These are phyloP conservation scores for Picea abies DNA, from an alignment of 83 land plant genomes.

Conservation along the genomic window DNA sequence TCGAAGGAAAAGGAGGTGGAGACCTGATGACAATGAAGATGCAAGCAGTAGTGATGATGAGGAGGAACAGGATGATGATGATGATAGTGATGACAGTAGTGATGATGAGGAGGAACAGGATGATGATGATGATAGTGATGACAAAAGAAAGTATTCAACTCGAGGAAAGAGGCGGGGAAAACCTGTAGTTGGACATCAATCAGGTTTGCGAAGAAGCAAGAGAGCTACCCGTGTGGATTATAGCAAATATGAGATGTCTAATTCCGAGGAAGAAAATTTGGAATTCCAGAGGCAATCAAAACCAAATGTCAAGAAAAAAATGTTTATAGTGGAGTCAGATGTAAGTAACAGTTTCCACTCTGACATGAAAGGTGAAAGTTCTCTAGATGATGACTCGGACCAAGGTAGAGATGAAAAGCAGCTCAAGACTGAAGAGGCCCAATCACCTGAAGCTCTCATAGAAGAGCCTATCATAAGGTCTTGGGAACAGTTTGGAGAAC, in stretches of 20 bases:
- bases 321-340: constrained; percentile 3
- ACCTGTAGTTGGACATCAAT: not conserved
- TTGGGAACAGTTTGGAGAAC: constrained; percentile 19
- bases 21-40: not conserved
- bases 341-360: not conserved
- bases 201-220: constrained; percentile 18
- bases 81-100: not conserved
- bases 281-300: not conserved
- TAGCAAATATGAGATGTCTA: constrained; percentile 15
- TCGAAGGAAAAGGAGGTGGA: constrained; percentile 8
- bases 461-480: constrained; percentile 17
- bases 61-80: not conserved
- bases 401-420: constrained; percentile 16
- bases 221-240: constrained; percentile 20
- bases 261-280: constrained; percentile 16
- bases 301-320: constrained; percentile 6
- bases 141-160: not conserved
- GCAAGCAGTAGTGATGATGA: constrained; percentile 6
- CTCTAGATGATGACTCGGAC: not conserved
- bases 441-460: not conserved
- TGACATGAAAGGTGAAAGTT: constrained; percentile 13
- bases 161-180: constrained; percentile 9
- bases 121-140: constrained; percentile 5
- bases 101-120: too few species aligned
- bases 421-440: not conserved